phyloP scores from a whole-genome alignment of 2,329 filamentous ascomycete genomes.

The Huntiella bhutanensis region DNA sequence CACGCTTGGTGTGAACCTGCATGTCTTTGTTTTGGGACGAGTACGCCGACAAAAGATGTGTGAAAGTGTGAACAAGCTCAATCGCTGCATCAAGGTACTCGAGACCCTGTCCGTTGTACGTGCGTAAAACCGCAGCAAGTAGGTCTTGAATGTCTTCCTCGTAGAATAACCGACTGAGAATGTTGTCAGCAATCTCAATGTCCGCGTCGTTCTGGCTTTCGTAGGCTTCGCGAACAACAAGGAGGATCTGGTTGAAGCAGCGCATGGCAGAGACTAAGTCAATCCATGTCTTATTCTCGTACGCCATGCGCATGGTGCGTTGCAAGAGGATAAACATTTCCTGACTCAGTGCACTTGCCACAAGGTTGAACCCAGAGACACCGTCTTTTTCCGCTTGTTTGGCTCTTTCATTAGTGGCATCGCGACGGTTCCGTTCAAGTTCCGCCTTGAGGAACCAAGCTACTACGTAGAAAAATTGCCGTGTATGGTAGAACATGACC shows the following conservation, averaged over 20 bases:
- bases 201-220: constrained; percentile 76
- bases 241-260: constrained; percentile 83
- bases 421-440: constrained; percentile 47
- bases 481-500: constrained; percentile 53
- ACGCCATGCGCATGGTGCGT: constrained; percentile 56
- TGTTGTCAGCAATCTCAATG: constrained; percentile 94
- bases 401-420: constrained; percentile 23
- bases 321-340: constrained; percentile 86
- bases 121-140: constrained; percentile 58
- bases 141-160: constrained; percentile 87
- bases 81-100: constrained; percentile 85
- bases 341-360: constrained; percentile 81
- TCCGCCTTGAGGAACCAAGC: constrained; percentile 88
- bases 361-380: constrained; percentile 62
- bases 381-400: constrained; percentile 27
- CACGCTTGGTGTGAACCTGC: constrained; percentile 69
- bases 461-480: constrained; percentile 82
- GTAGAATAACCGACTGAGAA: constrained; percentile 92
- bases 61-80: constrained; percentile 76
- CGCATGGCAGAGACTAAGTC: constrained; percentile 77
- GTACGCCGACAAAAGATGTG: constrained; percentile 80
- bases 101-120: constrained; percentile 87
- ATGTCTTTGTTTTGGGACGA: constrained; percentile 89
- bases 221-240: constrained; percentile 85
- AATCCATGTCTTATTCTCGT: constrained; percentile 72